Evolutionary conservation across 176 grass and related monocot species (phyloP), one percentile per base, ranked within the genome.

Genomic region (Oryza rufipogon): DNA sequence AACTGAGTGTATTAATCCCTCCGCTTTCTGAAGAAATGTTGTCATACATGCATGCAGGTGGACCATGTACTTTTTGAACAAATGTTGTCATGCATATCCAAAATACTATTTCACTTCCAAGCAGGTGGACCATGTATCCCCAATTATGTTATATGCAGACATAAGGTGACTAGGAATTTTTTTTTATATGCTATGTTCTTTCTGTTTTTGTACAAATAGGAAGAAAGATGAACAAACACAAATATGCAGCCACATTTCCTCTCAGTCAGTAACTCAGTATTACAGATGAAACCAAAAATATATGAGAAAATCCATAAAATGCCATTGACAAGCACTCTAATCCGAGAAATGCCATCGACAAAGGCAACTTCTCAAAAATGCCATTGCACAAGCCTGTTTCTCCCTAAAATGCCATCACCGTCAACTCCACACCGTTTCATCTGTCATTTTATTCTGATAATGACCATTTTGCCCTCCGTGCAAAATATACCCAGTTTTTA

Each of bases 281-380:
- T 63, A 82, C 39, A 84, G 32, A n/a, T 19, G 58, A 54, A 88
- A 82, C 34, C 11, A 6, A 78, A 78, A 48, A 83, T 11, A 88
- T 66, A 12, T 64, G 28, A 30, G 28, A 30, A 30, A 30, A 30
- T 30, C 28, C 28, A 30, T 30, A 30, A 30, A 30, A 30, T 30
- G 28, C 28, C 28, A 30, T 30, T 30, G 28, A 30, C 28, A 30
- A 30, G 28, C 28, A 30, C 28, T 30, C 0, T 30, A 30, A 30
- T 30, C 28, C 28, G 28, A 30, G 28, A 30, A 30, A 30, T 30
- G 28, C 28, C 28, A 30, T 30, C 28, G 28, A 30, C 28, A 30
- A 30, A 30, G 28, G 28, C 28, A 30, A 30, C 28, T 30, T 30
- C 28, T 30, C 28, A 30, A 30, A 30, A 30, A 30, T 30, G 28